A percentile compares a stretch with the other conserved stretches of the same genome.
Conservation (phyloP, 148 eudicot species). For the Arbutus unedo region DNA sequence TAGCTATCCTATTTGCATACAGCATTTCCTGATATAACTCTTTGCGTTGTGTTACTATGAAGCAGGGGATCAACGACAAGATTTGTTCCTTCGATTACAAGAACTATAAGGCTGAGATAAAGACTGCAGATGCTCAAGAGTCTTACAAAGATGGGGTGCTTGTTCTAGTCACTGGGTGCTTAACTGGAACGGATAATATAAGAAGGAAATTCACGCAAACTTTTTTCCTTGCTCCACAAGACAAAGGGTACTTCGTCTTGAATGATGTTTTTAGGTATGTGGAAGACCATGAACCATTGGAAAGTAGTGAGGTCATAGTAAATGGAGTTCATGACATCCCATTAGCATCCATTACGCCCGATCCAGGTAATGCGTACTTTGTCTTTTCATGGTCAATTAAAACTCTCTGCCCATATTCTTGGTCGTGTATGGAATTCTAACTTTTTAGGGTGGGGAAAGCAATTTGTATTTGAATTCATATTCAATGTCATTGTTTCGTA, state of each 20-base stretch:
- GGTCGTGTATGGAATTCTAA: background rate
- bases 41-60: constrained; percentile 4
- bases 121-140: constrained; percentile 73
- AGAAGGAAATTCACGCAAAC: constrained; percentile 63
- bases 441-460: background rate
- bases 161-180: constrained; percentile 66
- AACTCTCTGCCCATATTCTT: background rate
- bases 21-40: background rate
- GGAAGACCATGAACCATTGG: constrained; percentile 41
- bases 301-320: constrained; percentile 19
- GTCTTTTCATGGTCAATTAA: background rate
- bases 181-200: constrained; percentile 57
- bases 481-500: background rate
- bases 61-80: constrained; percentile 63
- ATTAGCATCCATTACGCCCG: constrained; percentile 21
- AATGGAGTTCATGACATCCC: constrained; percentile 33
- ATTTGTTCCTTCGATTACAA: constrained; percentile 64
- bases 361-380: constrained; percentile 36
- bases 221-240: constrained; percentile 80
- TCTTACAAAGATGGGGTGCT: constrained; percentile 64
- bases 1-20: background rate
- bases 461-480: background rate
- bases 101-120: constrained; percentile 65
- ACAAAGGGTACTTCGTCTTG: constrained; percentile 57
- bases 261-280: constrained; percentile 67